A percentile compares a stretch with the other conserved stretches of the same genome.
Evolutionary conservation across 2,329 filamentous ascomycete species (phyloP).

Genomic region (Blastomyces percursus): DNA sequence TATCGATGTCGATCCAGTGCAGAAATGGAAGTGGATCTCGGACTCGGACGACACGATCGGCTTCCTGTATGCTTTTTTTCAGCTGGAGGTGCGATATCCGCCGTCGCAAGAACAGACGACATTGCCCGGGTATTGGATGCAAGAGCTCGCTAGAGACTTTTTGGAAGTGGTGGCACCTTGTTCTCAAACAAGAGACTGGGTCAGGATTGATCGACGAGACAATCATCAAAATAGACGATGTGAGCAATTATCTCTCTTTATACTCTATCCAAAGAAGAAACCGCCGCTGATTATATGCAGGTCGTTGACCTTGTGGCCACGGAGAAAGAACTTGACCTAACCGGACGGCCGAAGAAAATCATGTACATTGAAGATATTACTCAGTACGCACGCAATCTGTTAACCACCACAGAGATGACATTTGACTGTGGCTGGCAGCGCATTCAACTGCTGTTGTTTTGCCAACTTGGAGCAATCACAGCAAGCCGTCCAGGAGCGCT

Average conservation of each 20-base stretch:
- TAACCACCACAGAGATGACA: constrained; percentile 22
- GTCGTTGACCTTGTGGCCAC: not conserved
- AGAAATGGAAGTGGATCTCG: constrained; percentile 17
- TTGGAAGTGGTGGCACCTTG: constrained; percentile 18
- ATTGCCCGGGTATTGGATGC: constrained; percentile 10
- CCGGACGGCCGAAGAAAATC: constrained; percentile 17
- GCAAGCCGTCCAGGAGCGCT: not conserved
- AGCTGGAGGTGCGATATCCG: constrained; percentile 15
- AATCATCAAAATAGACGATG: constrained; percentile 9
- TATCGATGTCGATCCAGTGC: constrained; percentile 12
- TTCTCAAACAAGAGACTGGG: constrained; percentile 13
- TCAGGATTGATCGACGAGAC: constrained; percentile 12
- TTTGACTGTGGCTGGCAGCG: constrained; percentile 21
- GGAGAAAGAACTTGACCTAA: constrained; percentile 16
- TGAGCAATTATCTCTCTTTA: constrained; percentile 4
- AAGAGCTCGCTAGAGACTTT: constrained; percentile 17
- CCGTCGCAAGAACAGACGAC: constrained; percentile 11
- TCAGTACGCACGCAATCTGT: constrained; percentile 20
- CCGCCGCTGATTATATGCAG: not conserved
- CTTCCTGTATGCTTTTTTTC: constrained; percentile 20
- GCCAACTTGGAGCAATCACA: constrained; percentile 22
- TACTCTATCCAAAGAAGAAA: not conserved
- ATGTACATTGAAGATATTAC: constrained; percentile 25
- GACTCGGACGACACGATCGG: constrained; percentile 20
- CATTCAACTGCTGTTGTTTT: constrained; percentile 18